Base-by-base conservation (phyloP, 805 yeast species). In the Teunomyces tritomae region DNA sequence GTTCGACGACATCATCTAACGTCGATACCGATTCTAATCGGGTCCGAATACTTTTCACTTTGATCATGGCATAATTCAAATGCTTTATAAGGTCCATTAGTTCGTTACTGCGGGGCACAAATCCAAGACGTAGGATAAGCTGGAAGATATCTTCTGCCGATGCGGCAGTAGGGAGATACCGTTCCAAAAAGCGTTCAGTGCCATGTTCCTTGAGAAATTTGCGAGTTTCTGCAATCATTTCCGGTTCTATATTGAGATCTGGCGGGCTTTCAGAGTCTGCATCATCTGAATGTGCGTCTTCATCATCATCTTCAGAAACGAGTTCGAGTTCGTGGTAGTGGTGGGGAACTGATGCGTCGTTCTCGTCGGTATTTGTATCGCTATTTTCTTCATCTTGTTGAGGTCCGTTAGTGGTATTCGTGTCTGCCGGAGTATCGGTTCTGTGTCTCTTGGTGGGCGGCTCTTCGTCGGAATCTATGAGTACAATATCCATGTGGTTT, bases 101-200 rank as follows among this genome's bases (percentile, higher is more conserved):
- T 49, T 70, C 72, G 45, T 68, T 67, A 45, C 77, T 78, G n/a
- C 51, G 59, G 47, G 74, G 62, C 53, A 62, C 50, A 57, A 79
- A 89, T 1, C 96, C 97, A 20, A 90, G 62, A 34, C 84, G 67
- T 42, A 80, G 71, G 8, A 86, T 78, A 43, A 87, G 67, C 40
- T 70, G 71, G 28, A 82, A 61, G 3, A 87, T 71, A 54, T 85
- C 85, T 11, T 79, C 74, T 3, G 81, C 73, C 17, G 78, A 72
- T 20, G 89, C 83, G 3, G 78, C 77, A 2, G 76, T 74, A 2
- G 91, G 87, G 14, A 88, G 62, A 51, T 79, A 85, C 42, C 73
- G 71, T 47, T 80, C 80, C 39, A 89, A 61, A 56, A 89, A 89
- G 48, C 67, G 63, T 50, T 74, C 66, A 28, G 79, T 72, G 0